Evolutionary conservation across 352 stramenopile genomes (phyloP).

Genomic region (Phytophthora vignae): DNA sequence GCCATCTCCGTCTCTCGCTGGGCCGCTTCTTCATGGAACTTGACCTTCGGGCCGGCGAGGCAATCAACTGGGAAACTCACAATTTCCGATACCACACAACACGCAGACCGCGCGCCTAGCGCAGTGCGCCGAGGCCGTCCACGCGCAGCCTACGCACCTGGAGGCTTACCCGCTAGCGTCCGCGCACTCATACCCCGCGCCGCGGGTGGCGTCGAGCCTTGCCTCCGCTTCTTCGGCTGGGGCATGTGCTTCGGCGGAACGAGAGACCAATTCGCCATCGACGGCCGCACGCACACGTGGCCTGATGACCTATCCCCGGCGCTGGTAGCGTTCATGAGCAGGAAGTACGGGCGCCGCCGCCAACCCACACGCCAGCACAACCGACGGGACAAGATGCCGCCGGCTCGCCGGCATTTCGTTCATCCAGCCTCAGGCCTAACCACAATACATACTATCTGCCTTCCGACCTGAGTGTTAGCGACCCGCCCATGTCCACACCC

Average conservation of each 20-base stretch:
- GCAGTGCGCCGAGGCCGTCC: too few species aligned
- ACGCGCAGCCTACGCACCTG: too few species aligned
- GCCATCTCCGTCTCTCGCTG: too few species aligned
- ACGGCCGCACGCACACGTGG: not conserved
- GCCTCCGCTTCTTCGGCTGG: conserved; percentile 3
- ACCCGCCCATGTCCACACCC: not conserved
- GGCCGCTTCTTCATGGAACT: too few species aligned
- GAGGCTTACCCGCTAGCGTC: not conserved
- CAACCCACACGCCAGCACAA: not conserved
- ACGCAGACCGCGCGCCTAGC: too few species aligned
- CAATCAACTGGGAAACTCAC: too few species aligned
- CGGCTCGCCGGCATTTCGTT: not conserved
- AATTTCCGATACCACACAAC: too few species aligned
- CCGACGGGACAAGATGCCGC: conserved; percentile 1
- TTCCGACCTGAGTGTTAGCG: not conserved
- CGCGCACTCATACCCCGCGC: not conserved
- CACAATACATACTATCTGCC: not conserved
- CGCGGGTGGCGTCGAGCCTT: not conserved
- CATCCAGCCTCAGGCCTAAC: not conserved
- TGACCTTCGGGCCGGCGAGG: too few species aligned
- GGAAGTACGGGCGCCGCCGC: not conserved
- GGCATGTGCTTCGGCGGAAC: not conserved
- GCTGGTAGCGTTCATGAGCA: not conserved
- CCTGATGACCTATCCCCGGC: not conserved
- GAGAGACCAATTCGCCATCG: not conserved